These are phyloP conservation scores for Tulasnella sp. DNA, from an alignment of 768 basidiomycete genomes.

Conservation along the genomic window DNA sequence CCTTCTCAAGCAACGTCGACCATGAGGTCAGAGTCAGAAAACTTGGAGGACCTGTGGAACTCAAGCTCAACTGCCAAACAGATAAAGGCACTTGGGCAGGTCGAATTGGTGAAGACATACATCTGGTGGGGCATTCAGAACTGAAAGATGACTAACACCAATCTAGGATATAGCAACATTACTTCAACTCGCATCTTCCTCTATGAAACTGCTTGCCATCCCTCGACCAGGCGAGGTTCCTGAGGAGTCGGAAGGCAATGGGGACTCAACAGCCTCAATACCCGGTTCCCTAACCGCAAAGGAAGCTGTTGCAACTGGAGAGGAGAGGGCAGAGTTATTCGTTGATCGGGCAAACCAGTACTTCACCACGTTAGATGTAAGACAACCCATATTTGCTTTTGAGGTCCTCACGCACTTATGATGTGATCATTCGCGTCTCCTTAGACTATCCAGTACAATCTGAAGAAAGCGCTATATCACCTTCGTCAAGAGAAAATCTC, in stretches of 20 bases:
- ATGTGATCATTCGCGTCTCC: not conserved
- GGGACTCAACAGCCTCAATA: not conserved
- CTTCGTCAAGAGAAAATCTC: constrained; percentile 20
- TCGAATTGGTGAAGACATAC: constrained; percentile 18
- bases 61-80: constrained; percentile 21
- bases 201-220: constrained; percentile 16
- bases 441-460: constrained; percentile 17
- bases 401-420: not conserved
- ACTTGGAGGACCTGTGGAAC: not conserved
- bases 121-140: not conserved
- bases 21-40: not conserved
- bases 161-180: constrained; percentile 19
- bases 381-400: not conserved
- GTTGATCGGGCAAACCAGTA: constrained; percentile 22
- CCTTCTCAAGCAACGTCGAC: not conserved
- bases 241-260: not conserved
- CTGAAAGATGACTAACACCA: too few species aligned
- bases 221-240: constrained; percentile 10
- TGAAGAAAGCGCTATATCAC: constrained; percentile 13
- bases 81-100: constrained; percentile 19
- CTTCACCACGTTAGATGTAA: constrained; percentile 21
- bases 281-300: not conserved
- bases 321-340: constrained; percentile 21
- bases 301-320: constrained; percentile 17
- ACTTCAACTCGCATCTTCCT: constrained; percentile 20